Evolutionary conservation across 1,284 basidiomycete genomes (phyloP), one percentile per base, ranked within the genome.

Genomic region (Malassezia nana): DNA sequence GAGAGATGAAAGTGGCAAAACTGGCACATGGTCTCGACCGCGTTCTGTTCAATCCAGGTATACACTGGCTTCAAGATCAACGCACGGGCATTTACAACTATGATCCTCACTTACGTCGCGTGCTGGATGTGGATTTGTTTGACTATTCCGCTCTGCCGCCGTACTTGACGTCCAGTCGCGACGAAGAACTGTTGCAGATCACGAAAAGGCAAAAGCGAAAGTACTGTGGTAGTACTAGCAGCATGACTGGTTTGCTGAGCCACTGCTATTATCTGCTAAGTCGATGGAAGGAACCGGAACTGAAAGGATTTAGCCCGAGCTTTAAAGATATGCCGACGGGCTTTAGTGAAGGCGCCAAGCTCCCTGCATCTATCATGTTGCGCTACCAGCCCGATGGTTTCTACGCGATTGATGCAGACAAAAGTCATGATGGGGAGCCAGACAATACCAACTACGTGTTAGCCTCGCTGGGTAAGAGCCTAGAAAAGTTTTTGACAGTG

Each of bases 161-260:
- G 0, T 98, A 95, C 65, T 76, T 88, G 30, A 84, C 80, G 26
- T 89, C 89, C 55, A 89, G 87, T 4, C 78, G 79, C 51, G 92
- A 98, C 67, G 70, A 81, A 58, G 86, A 86, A 55, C 77, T 96
- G 5, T 78, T 79, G 52, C 67, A 74, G 3, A 75, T 94, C 13
- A 84, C 86, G 0, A 78, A 80, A 60, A 74, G 75, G 32, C 78
- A 86, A 55, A 74, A 78, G 0, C 80, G 82, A 39, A 78, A 72
- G 33, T 96, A 86, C 72, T 81, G 82, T 15, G 92, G 92, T 0
- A 91, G 87, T 8, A 98, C 92, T 0, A 92, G 89, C n/a, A 91
- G 88, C 9, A 76, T 94, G 56, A 86, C 87, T 0, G 83, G 84
- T 29, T 81, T 91, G 55, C 78, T 95, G 32, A 81, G 82, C 46